Conservation (phyloP, 2,329 filamentous ascomycete species). For the Aspergillus sojae region DNA sequence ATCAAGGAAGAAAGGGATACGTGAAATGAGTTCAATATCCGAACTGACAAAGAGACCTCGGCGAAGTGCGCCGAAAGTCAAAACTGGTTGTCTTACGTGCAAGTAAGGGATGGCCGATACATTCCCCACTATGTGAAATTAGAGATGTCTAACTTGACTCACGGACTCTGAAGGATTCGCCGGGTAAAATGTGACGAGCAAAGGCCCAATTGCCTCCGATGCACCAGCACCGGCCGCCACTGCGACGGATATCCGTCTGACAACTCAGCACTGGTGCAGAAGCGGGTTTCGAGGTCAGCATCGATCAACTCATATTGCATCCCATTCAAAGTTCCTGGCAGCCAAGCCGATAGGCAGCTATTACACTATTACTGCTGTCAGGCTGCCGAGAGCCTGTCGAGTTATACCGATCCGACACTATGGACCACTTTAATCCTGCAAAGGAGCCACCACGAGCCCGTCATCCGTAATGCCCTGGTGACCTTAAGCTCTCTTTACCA, state of each 20-base stretch:
- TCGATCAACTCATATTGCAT: slow-evolving; percentile 23
- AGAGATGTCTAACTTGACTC: slow-evolving; percentile 7
- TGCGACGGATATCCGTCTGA: slow-evolving; percentile 26
- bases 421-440: slow-evolving; percentile 25
- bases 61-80: slow-evolving; percentile 20
- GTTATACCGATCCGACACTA: slow-evolving; percentile 23
- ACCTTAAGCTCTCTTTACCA: slow-evolving; percentile 24
- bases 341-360: slow-evolving; percentile 26
- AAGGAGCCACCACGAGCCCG: slow-evolving; percentile 24
- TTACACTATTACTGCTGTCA: slow-evolving; percentile 27
- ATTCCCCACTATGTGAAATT: background rate
- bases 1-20: background rate
- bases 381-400: slow-evolving; percentile 19
- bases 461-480: slow-evolving; percentile 26
- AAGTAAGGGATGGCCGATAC: slow-evolving; percentile 9
- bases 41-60: background rate
- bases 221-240: slow-evolving; percentile 22
- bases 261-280: background rate
- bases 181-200: slow-evolving; percentile 33
- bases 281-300: background rate
- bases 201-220: slow-evolving; percentile 26
- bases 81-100: slow-evolving; percentile 22
- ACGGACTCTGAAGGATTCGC: slow-evolving; percentile 15
- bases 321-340: slow-evolving; percentile 28
- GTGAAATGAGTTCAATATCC: background rate